Evolutionary conservation across 78 protist species (phyloP), one percentile per base, ranked within the genome.

Genomic region (Pigoraptor vietnamica): DNA sequence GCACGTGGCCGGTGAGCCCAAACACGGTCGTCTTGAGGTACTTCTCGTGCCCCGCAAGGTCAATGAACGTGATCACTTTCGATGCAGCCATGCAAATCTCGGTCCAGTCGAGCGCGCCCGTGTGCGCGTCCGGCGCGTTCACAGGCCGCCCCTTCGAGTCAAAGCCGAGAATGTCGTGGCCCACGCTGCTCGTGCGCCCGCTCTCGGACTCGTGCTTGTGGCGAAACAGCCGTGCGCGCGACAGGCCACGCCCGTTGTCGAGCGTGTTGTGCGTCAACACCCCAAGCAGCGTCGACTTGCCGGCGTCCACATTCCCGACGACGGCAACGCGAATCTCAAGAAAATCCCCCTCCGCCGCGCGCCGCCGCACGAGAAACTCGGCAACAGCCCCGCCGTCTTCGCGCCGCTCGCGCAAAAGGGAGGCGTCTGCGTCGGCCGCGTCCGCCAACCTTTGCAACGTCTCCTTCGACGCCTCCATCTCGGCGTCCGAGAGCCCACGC

Each of bases 181-280:
- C n/a, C 40, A 98, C 81, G 36, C 95, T 81, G 32, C 95, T 92
- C 36, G 99, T 98, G 38, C 99, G 38, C 1, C 99, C 99, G 23
- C 93, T 86, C 36, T 96, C 97, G 36, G 94, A 67, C 90, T 98
- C 99, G 87, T 98, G 99, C 91, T 91, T 88, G 95, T 98, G 99
- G 23, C 94, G 33, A 92, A 98, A 98, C 1, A 98, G 93, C 32
- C 89, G 29, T n/a, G 90, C 33, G 34, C 99, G 95, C 2, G 97
- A 95, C 33, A 40, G 89, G 32, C 99, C 99, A 24, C 99, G 94
- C 1, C 99, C 99, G 92, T 98, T 95, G 92, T 98, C 99, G 2
- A 95, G 92, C 84, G 32, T 87, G 79, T 98, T 97, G 33, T 94
- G 55, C 24, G 97, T 96, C 36, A 98, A 92, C 25, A 98, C 99